These are phyloP conservation scores for Grigorovia yakushimaensis DNA, from an alignment of 805 yeast species.

Conservation along the genomic window DNA sequence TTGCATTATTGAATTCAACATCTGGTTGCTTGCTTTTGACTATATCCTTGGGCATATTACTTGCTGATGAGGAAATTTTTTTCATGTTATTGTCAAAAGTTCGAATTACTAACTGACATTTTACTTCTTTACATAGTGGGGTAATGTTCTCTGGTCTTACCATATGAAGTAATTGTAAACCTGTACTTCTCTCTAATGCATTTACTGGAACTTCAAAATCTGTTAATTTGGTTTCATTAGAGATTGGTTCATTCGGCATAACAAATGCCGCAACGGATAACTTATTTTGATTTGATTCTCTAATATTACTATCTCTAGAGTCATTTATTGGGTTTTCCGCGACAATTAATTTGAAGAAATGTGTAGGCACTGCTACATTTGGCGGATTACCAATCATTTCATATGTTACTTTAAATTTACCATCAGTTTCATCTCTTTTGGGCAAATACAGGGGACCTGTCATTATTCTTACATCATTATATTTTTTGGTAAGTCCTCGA, in stretches of 20 bases:
- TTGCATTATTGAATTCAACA: too few species aligned
- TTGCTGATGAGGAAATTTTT: neutral
- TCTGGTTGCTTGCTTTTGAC: too few species aligned
- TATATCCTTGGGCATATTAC: too few species aligned
- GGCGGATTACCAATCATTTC: conserved; percentile 97
- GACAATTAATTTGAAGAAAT: conserved; percentile 82
- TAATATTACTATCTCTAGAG: too few species aligned
- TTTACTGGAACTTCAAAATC: conserved; percentile 82
- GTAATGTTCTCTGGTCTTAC: conserved; percentile 48
- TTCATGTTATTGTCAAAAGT: conserved; percentile 46
- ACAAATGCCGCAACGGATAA: conserved; percentile 88
- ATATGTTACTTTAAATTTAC: conserved; percentile 74
- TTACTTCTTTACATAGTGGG: conserved; percentile 69
- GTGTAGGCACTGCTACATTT: conserved; percentile 93
- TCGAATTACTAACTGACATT: conserved; percentile 71
- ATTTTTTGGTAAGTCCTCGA: conserved; percentile 62
- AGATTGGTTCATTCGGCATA: conserved; percentile 75
- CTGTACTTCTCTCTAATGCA: conserved; percentile 79
- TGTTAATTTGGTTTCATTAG: conserved; percentile 59
- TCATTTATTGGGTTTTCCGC: conserved; percentile 53
- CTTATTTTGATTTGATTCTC: conserved; percentile 2
- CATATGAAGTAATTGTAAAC: conserved; percentile 67
- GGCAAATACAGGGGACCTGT: conserved; percentile 94
- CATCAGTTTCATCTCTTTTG: conserved; percentile 58
- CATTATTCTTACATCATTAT: conserved; percentile 69